These are phyloP conservation scores for Xylaria sp. DNA, from an alignment of 2,329 filamentous ascomycete species.

Conservation along the genomic window DNA sequence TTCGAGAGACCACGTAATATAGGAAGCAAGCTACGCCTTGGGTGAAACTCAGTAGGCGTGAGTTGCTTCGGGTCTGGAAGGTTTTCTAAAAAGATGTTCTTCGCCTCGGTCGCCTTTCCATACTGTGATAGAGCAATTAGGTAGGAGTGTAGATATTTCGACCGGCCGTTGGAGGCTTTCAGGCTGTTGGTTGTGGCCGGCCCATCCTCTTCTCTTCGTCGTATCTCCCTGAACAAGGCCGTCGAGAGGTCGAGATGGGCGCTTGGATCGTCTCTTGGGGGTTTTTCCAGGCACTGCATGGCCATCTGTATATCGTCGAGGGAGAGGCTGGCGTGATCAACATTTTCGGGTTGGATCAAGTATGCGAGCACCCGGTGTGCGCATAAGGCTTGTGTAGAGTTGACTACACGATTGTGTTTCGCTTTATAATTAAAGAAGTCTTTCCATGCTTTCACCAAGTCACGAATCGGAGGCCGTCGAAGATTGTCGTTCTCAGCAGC, in stretches of 20 bases:
- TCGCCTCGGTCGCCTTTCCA: constrained; percentile 40
- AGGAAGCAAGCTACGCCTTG: constrained; percentile 51
- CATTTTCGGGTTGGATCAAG: constrained; percentile 50
- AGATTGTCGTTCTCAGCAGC: constrained; percentile 66
- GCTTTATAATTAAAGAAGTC: constrained; percentile 66
- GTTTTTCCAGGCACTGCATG: constrained; percentile 49
- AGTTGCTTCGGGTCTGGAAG: constrained; percentile 3
- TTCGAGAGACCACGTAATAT: constrained; percentile 66
- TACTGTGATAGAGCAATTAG: constrained; percentile 38
- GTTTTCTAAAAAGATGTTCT: constrained; percentile 32
- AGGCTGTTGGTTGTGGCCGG: too few species aligned
- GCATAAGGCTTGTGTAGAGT: constrained; percentile 70
- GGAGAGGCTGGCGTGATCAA: constrained; percentile 36
- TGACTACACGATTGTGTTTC: constrained; percentile 55
- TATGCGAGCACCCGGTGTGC: constrained; percentile 65
- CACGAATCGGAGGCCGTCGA: constrained; percentile 66
- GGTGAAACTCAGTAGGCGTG: constrained; percentile 37
- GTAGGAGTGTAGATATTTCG: constrained; percentile 35
- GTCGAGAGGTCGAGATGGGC: constrained; percentile 56
- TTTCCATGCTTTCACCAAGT: constrained; percentile 69
- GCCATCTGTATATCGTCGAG: constrained; percentile 52
- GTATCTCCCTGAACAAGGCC: constrained; percentile 48
- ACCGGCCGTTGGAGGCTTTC: constrained; percentile 4
- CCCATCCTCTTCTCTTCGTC: constrained; percentile 31
- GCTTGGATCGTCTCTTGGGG: constrained; percentile 50